A percentile compares a stretch with the other conserved stretches of the same genome.
Evolutionary conservation across 495 filamentous ascomycete genomes (phyloP).

Genomic region (Neurospora africana): DNA sequence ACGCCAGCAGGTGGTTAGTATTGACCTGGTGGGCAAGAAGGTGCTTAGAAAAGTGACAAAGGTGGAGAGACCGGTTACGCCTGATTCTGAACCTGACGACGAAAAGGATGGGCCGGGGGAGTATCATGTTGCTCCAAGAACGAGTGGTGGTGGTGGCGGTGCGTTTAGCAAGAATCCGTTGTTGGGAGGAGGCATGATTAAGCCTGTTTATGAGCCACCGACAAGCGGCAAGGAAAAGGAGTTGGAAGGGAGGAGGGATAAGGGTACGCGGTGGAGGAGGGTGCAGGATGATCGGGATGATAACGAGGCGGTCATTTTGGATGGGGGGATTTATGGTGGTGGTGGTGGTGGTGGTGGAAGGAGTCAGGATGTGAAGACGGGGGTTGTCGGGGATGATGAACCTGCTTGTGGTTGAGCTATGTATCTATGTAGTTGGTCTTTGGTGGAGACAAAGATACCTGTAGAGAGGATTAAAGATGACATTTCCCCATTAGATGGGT

Average conservation of each 20-base stretch:
- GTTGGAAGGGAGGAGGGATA: constrained; percentile 28
- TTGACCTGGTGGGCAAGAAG: constrained; percentile 70
- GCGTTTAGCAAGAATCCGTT: constrained; percentile 80
- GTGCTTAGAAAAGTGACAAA: constrained; percentile 64
- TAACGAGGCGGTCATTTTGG: constrained; percentile 85
- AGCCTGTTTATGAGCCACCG: constrained; percentile 62
- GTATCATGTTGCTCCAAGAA: constrained; percentile 4
- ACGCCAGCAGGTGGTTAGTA: constrained; percentile 72
- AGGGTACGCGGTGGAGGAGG: constrained; percentile 61
- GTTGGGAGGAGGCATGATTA: constrained; percentile 63
- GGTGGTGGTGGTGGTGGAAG: too few species aligned
- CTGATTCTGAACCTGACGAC: constrained; percentile 37
- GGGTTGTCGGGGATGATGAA: neutral
- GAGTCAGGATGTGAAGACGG: neutral
- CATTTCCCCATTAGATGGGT: neutral
- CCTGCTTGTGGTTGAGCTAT: neutral
- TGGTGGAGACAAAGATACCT: neutral
- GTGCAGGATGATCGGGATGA: constrained; percentile 87
- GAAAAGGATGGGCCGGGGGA: constrained; percentile 1
- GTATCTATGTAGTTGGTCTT: too few species aligned
- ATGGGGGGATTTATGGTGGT: constrained; percentile 71
- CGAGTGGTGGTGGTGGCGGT: constrained; percentile 43
- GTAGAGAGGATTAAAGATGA: neutral
- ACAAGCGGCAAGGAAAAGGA: constrained; percentile 37
- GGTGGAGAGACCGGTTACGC: constrained; percentile 40